Evolutionary conservation across 306 rosid genomes (phyloP), one percentile per base, ranked within the genome.

Genomic region (Echinosophora koreensis): DNA sequence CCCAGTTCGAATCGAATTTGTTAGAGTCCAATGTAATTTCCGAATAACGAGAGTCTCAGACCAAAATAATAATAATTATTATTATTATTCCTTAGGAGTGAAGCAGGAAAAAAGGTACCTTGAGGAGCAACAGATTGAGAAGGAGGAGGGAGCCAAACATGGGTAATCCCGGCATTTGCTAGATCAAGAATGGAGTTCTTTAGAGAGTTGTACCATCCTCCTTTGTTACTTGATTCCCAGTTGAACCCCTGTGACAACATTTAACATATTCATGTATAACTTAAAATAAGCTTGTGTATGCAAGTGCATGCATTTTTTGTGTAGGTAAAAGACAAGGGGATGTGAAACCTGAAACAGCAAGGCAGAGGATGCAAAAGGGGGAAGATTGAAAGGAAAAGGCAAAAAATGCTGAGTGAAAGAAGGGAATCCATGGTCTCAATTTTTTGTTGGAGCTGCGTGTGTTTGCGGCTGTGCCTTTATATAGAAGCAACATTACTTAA

Each of bases 71-170:
- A n/a, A n/a, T n/a, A n/a, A n/a, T n/a, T n/a, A n/a, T n/a, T n/a
- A n/a, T n/a, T n/a, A n/a, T n/a, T n/a, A n/a, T n/a, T 8, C 4
- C 34, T 6, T 30, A 46, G 4, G 32, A 37, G 37, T 35, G 69
- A 59, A 44, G 9, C 2, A 79, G 35, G n/a, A 47, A 61, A 38
- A 9, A 51, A 22, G 22, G 9, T 1, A 84, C 96, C 96, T 77
- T 90, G 74, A 12, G 85, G 22, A 67, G 68, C 60, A 76, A 22
- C 89, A 4, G 94, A 82, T 9, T 93, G 93, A 67, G 96, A 88
- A 11, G 97, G 82, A 73, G 97, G 97, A 85, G 97, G 97, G 77
- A 93, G 96, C 96, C 97, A 93, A 75, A 93, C 91, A 77, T 93
- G 97, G 41, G 96, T 89, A 0, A 90, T 77, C 77, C 92, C 90